Percentiles rank a stretch among this genome's conserved stretches.
These are phyloP conservation scores for Clonostachys solani DNA, from an alignment of 2,329 filamentous ascomycete species.

Conservation along the genomic window DNA sequence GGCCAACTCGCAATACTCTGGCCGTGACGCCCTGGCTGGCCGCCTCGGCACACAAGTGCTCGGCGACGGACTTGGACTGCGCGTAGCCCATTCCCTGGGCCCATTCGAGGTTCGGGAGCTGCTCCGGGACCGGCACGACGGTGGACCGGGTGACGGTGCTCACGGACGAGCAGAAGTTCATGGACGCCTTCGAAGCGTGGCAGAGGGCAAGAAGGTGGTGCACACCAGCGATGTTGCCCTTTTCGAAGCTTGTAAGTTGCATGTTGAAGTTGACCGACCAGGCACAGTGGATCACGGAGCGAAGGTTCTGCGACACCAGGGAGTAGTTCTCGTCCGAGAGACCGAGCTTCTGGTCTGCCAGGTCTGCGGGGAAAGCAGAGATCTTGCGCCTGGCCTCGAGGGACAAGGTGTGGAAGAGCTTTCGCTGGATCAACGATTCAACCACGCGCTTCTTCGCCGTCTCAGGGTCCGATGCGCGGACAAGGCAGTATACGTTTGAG, in stretches of 20 bases:
- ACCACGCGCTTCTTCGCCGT: conserved; percentile 11
- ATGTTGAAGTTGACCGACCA: conserved; percentile 57
- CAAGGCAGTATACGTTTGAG: conserved; percentile 42
- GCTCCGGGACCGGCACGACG: conserved; percentile 26
- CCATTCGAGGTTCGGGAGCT: conserved; percentile 23
- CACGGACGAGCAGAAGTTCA: conserved; percentile 49
- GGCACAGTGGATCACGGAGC: conserved; percentile 42
- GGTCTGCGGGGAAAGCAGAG: conserved; percentile 11
- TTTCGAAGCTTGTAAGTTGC: conserved; percentile 42
- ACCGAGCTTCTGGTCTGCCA: conserved; percentile 33
- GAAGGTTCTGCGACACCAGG: conserved; percentile 22
- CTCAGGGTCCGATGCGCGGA: conserved; percentile 31
- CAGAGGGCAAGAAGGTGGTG: conserved; percentile 37
- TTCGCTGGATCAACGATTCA: conserved; percentile 15
- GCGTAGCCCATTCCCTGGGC: conserved; percentile 42
- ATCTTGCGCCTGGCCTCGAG: conserved; percentile 15
- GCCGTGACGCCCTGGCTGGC: conserved; percentile 14
- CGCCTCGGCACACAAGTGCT: conserved; percentile 28
- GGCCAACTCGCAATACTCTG: conserved; percentile 40
- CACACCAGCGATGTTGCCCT: conserved; percentile 37
- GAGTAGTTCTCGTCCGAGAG: conserved; percentile 17
- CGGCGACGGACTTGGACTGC: conserved; percentile 31
- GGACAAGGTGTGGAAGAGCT: conserved; percentile 19
- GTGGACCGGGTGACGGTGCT: conserved; percentile 32
- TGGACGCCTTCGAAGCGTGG: conserved; percentile 14